A percentile compares a stretch with the other conserved stretches of the same genome.
Conservation (phyloP, 2,329 filamentous ascomycete genomes). For the Hypoxylon sp. region DNA sequence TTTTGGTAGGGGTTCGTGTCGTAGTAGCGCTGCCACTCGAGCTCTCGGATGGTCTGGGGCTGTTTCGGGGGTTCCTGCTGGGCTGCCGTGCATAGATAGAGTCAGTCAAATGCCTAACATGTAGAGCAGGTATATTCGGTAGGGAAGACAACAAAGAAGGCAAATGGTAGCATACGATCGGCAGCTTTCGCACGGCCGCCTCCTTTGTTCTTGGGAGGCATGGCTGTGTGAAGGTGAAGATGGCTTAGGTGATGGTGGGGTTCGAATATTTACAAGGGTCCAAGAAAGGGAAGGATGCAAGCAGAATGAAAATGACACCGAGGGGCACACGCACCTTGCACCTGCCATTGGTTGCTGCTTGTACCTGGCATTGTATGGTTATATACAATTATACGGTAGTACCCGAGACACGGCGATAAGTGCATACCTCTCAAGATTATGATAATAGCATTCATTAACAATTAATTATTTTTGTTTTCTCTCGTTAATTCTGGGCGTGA, state of each 20-base stretch:
- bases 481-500: background rate
- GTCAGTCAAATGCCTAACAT: conserved; percentile 12
- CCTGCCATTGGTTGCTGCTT: too few relatives aligned
- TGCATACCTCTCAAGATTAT: too few relatives aligned
- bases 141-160: too few relatives aligned
- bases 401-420: too few relatives aligned
- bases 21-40: conserved; percentile 57
- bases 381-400: too few relatives aligned
- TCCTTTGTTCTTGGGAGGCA: conserved; percentile 47
- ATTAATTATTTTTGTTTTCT: background rate
- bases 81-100: conserved; percentile 25
- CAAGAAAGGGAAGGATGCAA: conserved; percentile 5
- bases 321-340: too few relatives aligned
- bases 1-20: conserved; percentile 59
- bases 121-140: too few relatives aligned
- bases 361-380: too few relatives aligned
- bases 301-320: too few relatives aligned
- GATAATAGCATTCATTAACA: background rate
- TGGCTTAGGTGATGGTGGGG: conserved; percentile 29
- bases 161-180: conserved; percentile 40
- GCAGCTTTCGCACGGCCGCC: conserved; percentile 40
- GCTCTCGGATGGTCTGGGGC: conserved; percentile 58
- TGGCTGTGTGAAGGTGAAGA: conserved; percentile 29
- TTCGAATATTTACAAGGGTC: conserved; percentile 19
- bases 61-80: conserved; percentile 44